Conservation (phyloP, 2,329 filamentous ascomycete species). For the Pseudonectria foliicola region DNA sequence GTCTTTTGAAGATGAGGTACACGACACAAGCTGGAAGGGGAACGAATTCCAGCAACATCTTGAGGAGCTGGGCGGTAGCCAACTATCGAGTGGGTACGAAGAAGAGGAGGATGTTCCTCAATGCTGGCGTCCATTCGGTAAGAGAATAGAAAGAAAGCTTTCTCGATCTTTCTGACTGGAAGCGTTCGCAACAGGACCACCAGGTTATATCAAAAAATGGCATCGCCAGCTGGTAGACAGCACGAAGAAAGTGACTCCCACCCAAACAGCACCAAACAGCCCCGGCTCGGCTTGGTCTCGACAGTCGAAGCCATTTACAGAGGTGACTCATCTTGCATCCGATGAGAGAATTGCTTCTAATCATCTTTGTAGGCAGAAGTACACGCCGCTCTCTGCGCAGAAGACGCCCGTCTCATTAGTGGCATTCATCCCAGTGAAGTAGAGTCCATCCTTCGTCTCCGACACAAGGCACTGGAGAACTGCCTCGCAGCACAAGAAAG, state of each 20-base stretch:
- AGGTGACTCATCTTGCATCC: conserved; percentile 6
- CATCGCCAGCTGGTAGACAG: conserved; percentile 1
- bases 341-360: background rate
- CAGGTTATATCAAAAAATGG: conserved; percentile 5
- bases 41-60: no score
- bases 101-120: no score
- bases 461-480: conserved; percentile 12
- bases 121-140: no score
- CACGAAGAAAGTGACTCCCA: background rate
- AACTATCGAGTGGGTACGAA: no score
- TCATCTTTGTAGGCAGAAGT: conserved; percentile 9
- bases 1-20: no score
- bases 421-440: conserved; percentile 12
- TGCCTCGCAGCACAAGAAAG: conserved; percentile 4
- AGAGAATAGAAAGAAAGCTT: background rate
- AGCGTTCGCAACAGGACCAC: background rate
- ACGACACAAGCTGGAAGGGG: no score
- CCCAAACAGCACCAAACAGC: background rate
- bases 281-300: background rate
- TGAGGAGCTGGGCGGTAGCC: no score
- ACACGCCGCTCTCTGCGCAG: conserved; percentile 12
- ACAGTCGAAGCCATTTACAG: conserved; percentile 9
- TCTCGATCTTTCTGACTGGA: background rate
- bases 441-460: conserved; percentile 10
- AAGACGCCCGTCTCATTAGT: conserved; percentile 13